Percentiles rank a stretch among this genome's conserved stretches.
Evolutionary conservation across 495 filamentous ascomycete species (phyloP).

Genomic region (Apiosordaria backusii): DNA sequence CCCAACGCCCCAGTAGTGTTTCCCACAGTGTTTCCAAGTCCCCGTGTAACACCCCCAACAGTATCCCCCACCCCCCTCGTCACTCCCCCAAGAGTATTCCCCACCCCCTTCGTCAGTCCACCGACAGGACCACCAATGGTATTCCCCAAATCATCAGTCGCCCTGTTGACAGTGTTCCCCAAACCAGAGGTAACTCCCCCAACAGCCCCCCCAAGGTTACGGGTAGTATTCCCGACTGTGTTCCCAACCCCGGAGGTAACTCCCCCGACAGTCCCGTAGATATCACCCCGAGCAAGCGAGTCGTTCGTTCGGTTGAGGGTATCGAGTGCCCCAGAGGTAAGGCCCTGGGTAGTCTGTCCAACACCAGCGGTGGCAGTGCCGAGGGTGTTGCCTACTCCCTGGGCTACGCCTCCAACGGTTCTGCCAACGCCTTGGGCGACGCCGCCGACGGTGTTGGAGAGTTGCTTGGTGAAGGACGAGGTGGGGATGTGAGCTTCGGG

Average conservation of each 20-base stretch:
- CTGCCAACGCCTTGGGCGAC: slow-evolving; percentile 11
- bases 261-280: background rate
- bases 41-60: slow-evolving; percentile 5
- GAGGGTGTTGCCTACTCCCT: slow-evolving; percentile 18
- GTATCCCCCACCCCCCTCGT: slow-evolving; percentile 12
- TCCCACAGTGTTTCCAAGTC: slow-evolving; percentile 19
- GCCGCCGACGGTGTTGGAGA: slow-evolving; percentile 15
- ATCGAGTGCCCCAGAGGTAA: background rate
- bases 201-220: background rate
- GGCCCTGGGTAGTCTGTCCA: background rate
- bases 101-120: background rate
- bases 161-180: background rate
- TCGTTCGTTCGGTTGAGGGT: background rate
- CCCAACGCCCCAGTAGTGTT: slow-evolving; percentile 27
- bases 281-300: background rate
- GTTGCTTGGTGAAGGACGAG: slow-evolving; percentile 12
- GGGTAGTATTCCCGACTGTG: slow-evolving; percentile 3
- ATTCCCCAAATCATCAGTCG: background rate
- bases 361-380: background rate
- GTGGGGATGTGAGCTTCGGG: slow-evolving; percentile 25
- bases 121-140: background rate
- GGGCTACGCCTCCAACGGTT: slow-evolving; percentile 16
- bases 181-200: background rate
- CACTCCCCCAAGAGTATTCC: background rate
- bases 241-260: slow-evolving; percentile 3